Evolutionary conservation across 768 basidiomycete genomes (phyloP).

Genomic region (Pleurotus tuber-regium): DNA sequence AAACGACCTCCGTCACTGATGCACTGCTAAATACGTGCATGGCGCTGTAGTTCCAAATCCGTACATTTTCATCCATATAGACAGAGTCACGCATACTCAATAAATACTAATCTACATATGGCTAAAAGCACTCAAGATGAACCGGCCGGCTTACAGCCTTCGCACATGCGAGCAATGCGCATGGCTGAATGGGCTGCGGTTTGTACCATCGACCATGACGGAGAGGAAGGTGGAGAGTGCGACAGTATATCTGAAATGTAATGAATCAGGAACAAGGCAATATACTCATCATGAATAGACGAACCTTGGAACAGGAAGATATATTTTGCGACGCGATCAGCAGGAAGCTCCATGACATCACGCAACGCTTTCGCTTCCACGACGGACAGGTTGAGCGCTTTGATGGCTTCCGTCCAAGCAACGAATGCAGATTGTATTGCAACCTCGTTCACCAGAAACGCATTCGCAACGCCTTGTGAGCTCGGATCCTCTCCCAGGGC

Average conservation of each 20-base stretch:
- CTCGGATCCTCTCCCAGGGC: constrained; percentile 57
- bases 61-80: too few relatives aligned
- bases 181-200: constrained; percentile 45
- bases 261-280: not conserved
- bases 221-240: constrained; percentile 28
- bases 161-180: constrained; percentile 46
- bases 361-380: constrained; percentile 29
- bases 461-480: constrained; percentile 59
- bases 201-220: constrained; percentile 41
- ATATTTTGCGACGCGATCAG: constrained; percentile 63
- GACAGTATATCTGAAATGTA: constrained; percentile 22
- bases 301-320: constrained; percentile 58
- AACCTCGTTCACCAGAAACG: constrained; percentile 53
- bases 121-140: not conserved
- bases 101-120: not conserved
- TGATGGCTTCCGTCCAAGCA: constrained; percentile 57
- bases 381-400: constrained; percentile 35
- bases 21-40: too few relatives aligned
- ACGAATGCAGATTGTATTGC: constrained; percentile 54
- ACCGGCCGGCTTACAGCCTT: constrained; percentile 38
- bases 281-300: constrained; percentile 13
- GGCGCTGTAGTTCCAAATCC: too few relatives aligned
- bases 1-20: too few relatives aligned
- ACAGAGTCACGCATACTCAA: not conserved
- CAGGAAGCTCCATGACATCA: constrained; percentile 62